A percentile compares a stretch with the other conserved stretches of the same genome.
phyloP scores from a whole-genome alignment of 2,329 filamentous ascomycete species.

The Periconia digitata region DNA sequence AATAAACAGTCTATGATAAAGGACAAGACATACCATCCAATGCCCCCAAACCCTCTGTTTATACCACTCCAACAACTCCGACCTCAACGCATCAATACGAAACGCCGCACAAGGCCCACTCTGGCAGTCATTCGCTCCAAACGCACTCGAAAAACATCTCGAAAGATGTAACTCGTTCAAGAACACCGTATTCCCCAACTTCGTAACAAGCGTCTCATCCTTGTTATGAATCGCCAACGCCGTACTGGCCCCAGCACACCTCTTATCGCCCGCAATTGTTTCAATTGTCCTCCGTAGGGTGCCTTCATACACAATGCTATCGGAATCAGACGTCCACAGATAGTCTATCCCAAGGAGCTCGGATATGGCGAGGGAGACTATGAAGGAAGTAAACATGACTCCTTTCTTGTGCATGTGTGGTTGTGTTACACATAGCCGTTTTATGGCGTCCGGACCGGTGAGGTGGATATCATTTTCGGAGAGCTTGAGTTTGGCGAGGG shows the following conservation, averaged over 20 bases:
- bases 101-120: conserved; percentile 43
- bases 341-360: conserved; percentile 37
- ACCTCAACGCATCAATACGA: conserved; percentile 30
- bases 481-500: conserved; percentile 10
- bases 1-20: background rate
- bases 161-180: conserved; percentile 1
- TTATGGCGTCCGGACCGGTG: conserved; percentile 8
- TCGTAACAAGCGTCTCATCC: conserved; percentile 2
- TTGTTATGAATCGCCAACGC: conserved; percentile 39
- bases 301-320: conserved; percentile 35
- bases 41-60: conserved; percentile 40
- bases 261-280: conserved; percentile 34
- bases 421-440: conserved; percentile 36
- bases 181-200: conserved; percentile 1
- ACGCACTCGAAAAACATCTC: background rate
- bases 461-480: background rate
- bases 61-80: conserved; percentile 40
- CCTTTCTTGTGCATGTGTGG: conserved; percentile 45
- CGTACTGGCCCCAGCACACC: conserved; percentile 37
- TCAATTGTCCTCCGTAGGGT: conserved; percentile 31
- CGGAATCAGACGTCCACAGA: conserved; percentile 43
- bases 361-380: conserved; percentile 37
- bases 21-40: conserved; percentile 26
- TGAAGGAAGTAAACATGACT: conserved; percentile 43
- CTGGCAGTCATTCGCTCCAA: conserved; percentile 38